Evolutionary conservation across 73 alveolate genomes (phyloP).

Genomic region (Tetrahymena thermophila): DNA sequence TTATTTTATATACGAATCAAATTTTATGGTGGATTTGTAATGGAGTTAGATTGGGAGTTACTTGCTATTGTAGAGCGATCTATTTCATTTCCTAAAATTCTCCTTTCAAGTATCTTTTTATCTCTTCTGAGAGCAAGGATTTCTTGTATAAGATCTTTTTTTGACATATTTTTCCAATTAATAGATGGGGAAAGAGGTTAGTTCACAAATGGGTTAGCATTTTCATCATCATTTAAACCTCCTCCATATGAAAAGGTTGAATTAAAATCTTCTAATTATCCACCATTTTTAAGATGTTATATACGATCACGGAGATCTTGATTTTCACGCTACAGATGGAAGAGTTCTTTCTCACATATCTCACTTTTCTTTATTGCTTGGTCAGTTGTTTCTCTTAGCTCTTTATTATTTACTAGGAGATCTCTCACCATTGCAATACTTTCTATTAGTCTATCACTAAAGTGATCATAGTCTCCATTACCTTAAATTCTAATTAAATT

Average conservation of each 20-base stretch:
- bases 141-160: not conserved
- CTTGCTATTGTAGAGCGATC: not conserved
- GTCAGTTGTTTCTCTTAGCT: constrained; percentile 36
- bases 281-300: not conserved
- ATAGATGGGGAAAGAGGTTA: not conserved
- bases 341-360: constrained; percentile 6
- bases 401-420: constrained; percentile 22
- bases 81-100: not conserved
- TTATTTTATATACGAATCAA: not conserved
- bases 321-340: constrained; percentile 16
- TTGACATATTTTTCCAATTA: not conserved
- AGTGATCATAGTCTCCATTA: constrained; percentile 3
- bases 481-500: not conserved
- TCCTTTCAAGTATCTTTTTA: not conserved
- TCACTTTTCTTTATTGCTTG: constrained; percentile 17
- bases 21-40: not conserved
- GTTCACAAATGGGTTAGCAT: not conserved
- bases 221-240: not conserved
- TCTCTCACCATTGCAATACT: constrained; percentile 51
- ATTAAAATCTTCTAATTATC: not conserved
- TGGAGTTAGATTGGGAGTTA: not conserved
- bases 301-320: constrained; percentile 25
- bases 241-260: not conserved
- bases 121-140: not conserved
- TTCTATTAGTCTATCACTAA: constrained; percentile 40